A percentile compares a stretch with the other conserved stretches of the same genome.
Evolutionary conservation across 1,284 basidiomycete genomes (phyloP).

Genomic region (Blastosporella zonata): DNA sequence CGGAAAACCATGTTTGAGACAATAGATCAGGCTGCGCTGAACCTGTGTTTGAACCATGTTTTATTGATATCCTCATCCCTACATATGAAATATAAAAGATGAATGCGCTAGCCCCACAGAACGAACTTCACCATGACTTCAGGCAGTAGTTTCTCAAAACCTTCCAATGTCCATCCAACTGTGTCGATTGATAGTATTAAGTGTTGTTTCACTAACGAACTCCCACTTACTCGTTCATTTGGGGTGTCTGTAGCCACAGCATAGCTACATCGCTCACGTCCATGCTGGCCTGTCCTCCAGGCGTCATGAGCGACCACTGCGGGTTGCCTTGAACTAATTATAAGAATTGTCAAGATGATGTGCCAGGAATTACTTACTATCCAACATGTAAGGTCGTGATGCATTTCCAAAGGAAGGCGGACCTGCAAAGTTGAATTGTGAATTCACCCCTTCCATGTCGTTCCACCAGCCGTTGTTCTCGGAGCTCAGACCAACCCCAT

Average conservation of each 20-base stretch:
- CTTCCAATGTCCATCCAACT: slow-evolving; percentile 15
- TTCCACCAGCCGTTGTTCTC: slow-evolving; percentile 6
- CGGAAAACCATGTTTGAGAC: neutral
- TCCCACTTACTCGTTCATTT: slow-evolving; percentile 14
- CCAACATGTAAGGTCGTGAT: neutral
- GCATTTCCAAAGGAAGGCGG: neutral
- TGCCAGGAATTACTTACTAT: slow-evolving; percentile 1
- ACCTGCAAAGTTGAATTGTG: neutral
- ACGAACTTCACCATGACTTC: neutral
- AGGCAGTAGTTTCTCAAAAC: neutral
- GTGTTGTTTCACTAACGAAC: neutral
- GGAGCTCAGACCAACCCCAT: neutral
- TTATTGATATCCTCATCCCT: neutral
- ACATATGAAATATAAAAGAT: neutral
- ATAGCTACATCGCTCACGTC: slow-evolving; percentile 15
- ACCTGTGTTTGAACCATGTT: neutral
- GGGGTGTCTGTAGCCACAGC: slow-evolving; percentile 16
- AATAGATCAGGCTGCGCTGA: neutral
- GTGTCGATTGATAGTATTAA: neutral
- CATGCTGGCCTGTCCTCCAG: slow-evolving; percentile 11
- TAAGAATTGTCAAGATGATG: neutral
- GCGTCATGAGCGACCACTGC: slow-evolving; percentile 10
- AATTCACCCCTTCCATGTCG: neutral
- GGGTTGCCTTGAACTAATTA: neutral
- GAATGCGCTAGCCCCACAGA: neutral